phyloP scores from a whole-genome alignment of 352 stramenopile genomes.

The Aphanomyces astaci region DNA sequence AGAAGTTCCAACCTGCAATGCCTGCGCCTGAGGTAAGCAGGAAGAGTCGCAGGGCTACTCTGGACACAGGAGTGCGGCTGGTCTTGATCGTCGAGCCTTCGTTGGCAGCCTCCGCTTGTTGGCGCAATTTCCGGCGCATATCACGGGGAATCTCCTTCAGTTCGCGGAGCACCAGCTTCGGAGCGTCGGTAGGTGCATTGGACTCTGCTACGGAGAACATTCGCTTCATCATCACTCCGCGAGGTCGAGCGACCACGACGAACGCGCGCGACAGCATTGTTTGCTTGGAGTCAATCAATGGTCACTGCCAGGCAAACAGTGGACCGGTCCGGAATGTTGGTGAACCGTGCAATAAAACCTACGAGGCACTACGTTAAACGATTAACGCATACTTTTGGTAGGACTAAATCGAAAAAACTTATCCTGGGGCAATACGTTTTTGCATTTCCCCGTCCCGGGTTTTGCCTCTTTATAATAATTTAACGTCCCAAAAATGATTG shows the following conservation, averaged over 20 bases:
- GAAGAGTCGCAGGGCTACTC: conserved; percentile 58
- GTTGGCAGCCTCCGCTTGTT: conserved; percentile 21
- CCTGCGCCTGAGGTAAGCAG: conserved; percentile 56
- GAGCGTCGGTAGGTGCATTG: neutral
- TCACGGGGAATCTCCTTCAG: conserved; percentile 52
- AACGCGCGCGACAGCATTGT: neutral
- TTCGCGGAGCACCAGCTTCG: conserved; percentile 7
- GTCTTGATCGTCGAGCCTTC: conserved; percentile 35
- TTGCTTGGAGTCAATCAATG: neutral
- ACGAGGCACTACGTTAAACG: too few relatives aligned
- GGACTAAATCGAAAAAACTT: too few relatives aligned
- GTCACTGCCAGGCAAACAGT: neutral
- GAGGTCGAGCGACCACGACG: neutral
- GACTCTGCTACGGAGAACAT: conserved; percentile 17
- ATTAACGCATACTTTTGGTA: too few relatives aligned
- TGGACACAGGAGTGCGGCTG: conserved; percentile 64
- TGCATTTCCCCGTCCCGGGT: too few relatives aligned
- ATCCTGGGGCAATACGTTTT: too few relatives aligned
- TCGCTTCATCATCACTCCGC: conserved; percentile 5
- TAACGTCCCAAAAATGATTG: too few relatives aligned
- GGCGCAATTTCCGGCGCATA: conserved; percentile 48
- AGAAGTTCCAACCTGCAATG: conserved; percentile 59
- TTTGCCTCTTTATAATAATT: too few relatives aligned
- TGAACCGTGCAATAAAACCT: neutral
- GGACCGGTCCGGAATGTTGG: neutral